Percentiles rank a stretch among this genome's conserved stretches.
phyloP scores from a whole-genome alignment of 495 filamentous ascomycete genomes.

The Astrothelium subdiscretum region DNA sequence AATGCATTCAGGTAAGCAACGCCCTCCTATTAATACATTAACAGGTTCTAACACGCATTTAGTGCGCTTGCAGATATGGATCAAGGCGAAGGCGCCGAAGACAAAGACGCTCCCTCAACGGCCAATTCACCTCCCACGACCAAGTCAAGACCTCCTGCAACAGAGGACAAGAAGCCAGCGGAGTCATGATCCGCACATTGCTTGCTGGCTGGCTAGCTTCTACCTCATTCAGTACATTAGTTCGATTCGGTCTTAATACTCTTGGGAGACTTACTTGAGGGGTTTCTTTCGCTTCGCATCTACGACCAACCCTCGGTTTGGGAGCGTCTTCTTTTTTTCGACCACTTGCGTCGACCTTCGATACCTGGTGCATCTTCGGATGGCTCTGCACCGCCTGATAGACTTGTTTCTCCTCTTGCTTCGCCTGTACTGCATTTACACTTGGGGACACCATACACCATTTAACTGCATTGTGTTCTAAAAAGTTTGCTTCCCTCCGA shows the following conservation, averaged over 20 bases:
- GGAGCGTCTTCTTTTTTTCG: not conserved
- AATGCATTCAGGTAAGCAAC: constrained; percentile 78
- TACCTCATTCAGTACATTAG: not conserved
- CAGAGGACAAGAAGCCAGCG: constrained; percentile 4
- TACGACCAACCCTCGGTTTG: not conserved
- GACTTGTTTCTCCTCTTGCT: not conserved
- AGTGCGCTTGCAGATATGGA: constrained; percentile 51
- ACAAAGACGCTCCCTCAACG: constrained; percentile 47
- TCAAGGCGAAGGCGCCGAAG: constrained; percentile 30
- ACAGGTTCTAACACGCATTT: constrained; percentile 17
- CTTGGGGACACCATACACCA: not conserved
- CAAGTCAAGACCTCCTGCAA: constrained; percentile 41
- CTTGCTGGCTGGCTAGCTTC: not conserved
- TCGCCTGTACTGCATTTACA: constrained; percentile 1
- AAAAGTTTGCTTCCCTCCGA: not conserved
- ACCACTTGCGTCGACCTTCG: not conserved
- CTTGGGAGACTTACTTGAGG: not conserved
- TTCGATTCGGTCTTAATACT: not conserved
- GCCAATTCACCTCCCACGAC: constrained; percentile 44
- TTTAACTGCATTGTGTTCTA: not conserved
- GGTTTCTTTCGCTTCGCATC: not conserved
- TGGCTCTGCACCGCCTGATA: not conserved
- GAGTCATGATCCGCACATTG: not conserved
- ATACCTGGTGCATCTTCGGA: not conserved
- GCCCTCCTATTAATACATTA: constrained; percentile 2